Base-by-base conservation (phyloP, 257 asterid species). In the Salvia hispanica region DNA sequence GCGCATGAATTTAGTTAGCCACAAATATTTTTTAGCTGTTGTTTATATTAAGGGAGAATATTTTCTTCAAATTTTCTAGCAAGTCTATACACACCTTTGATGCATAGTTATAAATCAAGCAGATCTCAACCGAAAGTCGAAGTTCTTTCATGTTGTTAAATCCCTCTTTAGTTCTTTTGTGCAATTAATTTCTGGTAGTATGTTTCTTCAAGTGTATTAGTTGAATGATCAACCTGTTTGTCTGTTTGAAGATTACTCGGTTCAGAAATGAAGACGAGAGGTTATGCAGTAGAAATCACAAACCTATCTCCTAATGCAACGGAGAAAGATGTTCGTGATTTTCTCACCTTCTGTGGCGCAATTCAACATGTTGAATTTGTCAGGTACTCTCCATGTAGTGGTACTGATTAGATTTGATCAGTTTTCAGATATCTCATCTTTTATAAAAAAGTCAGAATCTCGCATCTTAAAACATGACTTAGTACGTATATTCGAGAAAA, bases 341-440 rank as follows among this genome's bases (percentile, higher is more conserved):
- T 88, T 72, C 87, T 91, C 47, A 83, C 86, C 45, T 83, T 91
- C 67, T 91, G 96, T 76, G 96, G 97, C 58, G 75, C 82, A 57
- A 85, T 91, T 64, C 88, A 86, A 46, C 85, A 79, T 70, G 82
- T 91, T 11, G 91, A 88, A 54, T 71, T 91, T 58, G 76, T 83
- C 81, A 91, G 96, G 96, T 91, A 69, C 40, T 3, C 34, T 57
- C 47, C 46, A 4, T 11, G 42, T 40, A 11, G 2, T 54, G 1
- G 31, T 66, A 40, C 18, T 66, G 25, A 12, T 40, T 18, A 18
- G 44, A 36, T 54, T 34, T 11, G 39, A 34, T 64, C 16, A 1
- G 37, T 37, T 39, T 8, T 13, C 8, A 12, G 9, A 12, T 52
- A 52, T 66, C 62, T 52, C 12, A 66, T 66, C 14, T 31, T 25